Conservation (phyloP, 345 rosid genomes). For the Firmiana major region DNA sequence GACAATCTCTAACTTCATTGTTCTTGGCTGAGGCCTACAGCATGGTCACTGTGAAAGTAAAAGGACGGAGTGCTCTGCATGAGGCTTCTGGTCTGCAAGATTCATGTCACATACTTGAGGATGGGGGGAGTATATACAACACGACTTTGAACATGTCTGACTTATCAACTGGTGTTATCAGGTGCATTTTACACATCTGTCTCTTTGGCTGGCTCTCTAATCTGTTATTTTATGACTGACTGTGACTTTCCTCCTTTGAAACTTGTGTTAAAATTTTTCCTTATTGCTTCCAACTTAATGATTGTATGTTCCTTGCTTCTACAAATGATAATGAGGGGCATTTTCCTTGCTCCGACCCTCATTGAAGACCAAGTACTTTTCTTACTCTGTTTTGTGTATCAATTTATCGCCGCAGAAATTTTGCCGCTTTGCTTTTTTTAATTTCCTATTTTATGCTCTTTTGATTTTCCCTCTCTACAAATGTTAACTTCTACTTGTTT, state of each 20-base stretch:
- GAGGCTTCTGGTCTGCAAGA: conserved; percentile 91
- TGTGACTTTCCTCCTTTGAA: not conserved
- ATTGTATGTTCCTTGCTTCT: not conserved
- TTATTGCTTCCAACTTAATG: not conserved
- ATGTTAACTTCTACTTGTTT: conserved; percentile 26
- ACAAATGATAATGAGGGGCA: not conserved
- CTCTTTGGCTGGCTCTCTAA: conserved; percentile 11
- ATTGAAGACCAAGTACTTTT: not conserved
- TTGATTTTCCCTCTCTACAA: not conserved
- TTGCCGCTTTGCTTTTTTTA: not conserved
- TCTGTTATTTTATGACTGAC: not conserved
- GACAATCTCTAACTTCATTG: conserved; percentile 42
- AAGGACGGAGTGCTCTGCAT: conserved; percentile 93
- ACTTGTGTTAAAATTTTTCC: conserved; percentile 6
- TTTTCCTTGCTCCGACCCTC: not conserved
- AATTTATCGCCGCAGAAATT: not conserved
- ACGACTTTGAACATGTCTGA: conserved; percentile 93
- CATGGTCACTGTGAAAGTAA: conserved; percentile 83
- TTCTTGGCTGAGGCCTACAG: conserved; percentile 54
- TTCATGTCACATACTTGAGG: conserved; percentile 91
- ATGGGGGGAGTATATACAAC: conserved; percentile 79
- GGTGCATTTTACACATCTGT: conserved; percentile 29
- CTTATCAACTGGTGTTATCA: conserved; percentile 87
- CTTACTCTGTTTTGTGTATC: not conserved
- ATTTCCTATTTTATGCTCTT: not conserved